A percentile compares a stretch with the other conserved stretches of the same genome.
Conservation (phyloP, 139 green algal genomes). For the Pycnococcus provasolii region DNA sequence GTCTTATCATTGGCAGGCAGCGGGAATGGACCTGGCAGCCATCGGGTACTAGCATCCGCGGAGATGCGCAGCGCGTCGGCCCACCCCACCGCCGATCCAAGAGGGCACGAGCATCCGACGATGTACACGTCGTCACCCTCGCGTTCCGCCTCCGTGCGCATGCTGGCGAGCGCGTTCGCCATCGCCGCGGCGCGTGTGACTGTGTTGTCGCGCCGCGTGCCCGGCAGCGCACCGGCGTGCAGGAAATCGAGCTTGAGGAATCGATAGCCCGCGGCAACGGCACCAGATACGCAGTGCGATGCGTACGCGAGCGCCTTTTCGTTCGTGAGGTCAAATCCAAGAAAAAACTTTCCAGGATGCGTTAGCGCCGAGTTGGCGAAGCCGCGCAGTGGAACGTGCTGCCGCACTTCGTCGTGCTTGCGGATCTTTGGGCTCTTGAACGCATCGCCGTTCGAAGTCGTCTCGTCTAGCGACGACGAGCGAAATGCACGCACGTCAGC, state of each 20-base stretch:
- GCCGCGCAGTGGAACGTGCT: no score
- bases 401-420: no score
- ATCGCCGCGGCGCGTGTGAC: background rate
- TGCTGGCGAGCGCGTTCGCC: background rate
- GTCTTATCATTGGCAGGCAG: background rate
- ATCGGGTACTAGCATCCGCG: background rate
- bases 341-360: no score
- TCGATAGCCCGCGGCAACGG: background rate
- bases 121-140: background rate
- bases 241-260: conserved; percentile 15
- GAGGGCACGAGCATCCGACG: conserved; percentile 2
- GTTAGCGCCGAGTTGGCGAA: no score
- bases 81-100: conserved; percentile 2
- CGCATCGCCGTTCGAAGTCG: no score
- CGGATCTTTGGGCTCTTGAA: no score
- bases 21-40: background rate
- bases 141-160: background rate
- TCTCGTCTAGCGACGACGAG: no score
- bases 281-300: background rate
- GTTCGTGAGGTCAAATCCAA: no score
- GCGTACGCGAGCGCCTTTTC: background rate
- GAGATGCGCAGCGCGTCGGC: background rate
- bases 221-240: conserved; percentile 2
- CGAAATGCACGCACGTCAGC: no score
- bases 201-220: background rate